Evolutionary conservation across 176 grass and related monocot species (phyloP).

Genomic region (Aegilops bicornis): DNA sequence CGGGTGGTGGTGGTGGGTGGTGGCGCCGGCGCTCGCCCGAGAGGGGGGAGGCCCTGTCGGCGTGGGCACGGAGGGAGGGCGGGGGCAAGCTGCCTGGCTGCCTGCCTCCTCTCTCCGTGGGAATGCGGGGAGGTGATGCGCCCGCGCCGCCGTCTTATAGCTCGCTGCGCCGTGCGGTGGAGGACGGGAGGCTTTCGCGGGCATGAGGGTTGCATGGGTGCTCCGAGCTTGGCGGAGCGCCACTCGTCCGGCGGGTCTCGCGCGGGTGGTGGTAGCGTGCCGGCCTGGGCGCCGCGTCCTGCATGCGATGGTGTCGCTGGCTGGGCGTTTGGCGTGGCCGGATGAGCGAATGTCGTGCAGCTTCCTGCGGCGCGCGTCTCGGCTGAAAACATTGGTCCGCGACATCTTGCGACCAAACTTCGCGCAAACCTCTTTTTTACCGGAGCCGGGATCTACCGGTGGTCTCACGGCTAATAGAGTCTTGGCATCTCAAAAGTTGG

Average conservation of each 20-base stretch:
- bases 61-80: slow-evolving; percentile 35
- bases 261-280: too few relatives aligned
- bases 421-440: too few relatives aligned
- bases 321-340: too few relatives aligned
- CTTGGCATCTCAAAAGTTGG: too few relatives aligned
- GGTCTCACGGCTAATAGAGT: too few relatives aligned
- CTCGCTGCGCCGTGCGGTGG: not conserved
- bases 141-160: slow-evolving; percentile 11
- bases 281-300: not conserved
- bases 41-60: slow-evolving; percentile 9
- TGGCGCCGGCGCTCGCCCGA: not conserved
- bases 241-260: not conserved
- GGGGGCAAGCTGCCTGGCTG: slow-evolving; percentile 36
- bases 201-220: not conserved
- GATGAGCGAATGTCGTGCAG: too few relatives aligned
- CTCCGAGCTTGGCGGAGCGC: slow-evolving; percentile 27
- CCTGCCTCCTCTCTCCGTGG: slow-evolving; percentile 44
- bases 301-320: not conserved
- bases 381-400: too few relatives aligned
- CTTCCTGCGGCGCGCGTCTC: too few relatives aligned
- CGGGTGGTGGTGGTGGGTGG: not conserved
- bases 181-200: not conserved
- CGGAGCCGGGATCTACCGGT: too few relatives aligned
- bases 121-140: not conserved
- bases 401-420: too few relatives aligned